Evolutionary conservation across 2,329 filamentous ascomycete species (phyloP).

Genomic region (Hypoxylon sp.): DNA sequence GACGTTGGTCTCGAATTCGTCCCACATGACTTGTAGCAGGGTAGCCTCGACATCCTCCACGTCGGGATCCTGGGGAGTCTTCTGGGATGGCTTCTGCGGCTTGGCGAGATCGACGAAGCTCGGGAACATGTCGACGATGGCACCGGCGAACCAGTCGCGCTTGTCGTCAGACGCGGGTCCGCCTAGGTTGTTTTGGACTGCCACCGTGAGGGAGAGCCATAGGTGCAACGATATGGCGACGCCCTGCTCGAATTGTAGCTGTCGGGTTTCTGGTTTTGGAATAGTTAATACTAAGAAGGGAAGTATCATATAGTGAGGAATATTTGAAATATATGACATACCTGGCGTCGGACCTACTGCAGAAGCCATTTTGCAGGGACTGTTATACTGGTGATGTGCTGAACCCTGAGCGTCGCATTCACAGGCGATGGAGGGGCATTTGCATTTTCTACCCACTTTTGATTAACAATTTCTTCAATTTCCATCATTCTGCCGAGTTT

Average conservation of each 20-base stretch:
- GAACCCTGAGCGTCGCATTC: constrained; percentile 27
- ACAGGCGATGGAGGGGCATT: constrained; percentile 41
- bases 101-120: constrained; percentile 69
- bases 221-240: constrained; percentile 87
- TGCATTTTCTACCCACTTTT: constrained; percentile 21
- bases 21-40: constrained; percentile 89
- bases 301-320: constrained; percentile 5
- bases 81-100: constrained; percentile 44
- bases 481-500: constrained; percentile 30
- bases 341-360: constrained; percentile 48
- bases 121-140: constrained; percentile 83
- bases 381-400: constrained; percentile 17
- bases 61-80: constrained; percentile 70
- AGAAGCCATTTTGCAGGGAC: constrained; percentile 39
- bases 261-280: constrained; percentile 63
- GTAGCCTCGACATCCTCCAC: constrained; percentile 85
- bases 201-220: constrained; percentile 90
- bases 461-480: constrained; percentile 32
- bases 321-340: constrained; percentile 37
- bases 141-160: constrained; percentile 95
- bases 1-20: constrained; percentile 94
- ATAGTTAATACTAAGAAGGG: constrained; percentile 17
- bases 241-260: constrained; percentile 84
- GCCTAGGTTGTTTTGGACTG: constrained; percentile 90
- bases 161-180: constrained; percentile 87